These are phyloP conservation scores for Neurospora intermedia DNA, from an alignment of 495 filamentous ascomycete genomes.

Conservation along the genomic window DNA sequence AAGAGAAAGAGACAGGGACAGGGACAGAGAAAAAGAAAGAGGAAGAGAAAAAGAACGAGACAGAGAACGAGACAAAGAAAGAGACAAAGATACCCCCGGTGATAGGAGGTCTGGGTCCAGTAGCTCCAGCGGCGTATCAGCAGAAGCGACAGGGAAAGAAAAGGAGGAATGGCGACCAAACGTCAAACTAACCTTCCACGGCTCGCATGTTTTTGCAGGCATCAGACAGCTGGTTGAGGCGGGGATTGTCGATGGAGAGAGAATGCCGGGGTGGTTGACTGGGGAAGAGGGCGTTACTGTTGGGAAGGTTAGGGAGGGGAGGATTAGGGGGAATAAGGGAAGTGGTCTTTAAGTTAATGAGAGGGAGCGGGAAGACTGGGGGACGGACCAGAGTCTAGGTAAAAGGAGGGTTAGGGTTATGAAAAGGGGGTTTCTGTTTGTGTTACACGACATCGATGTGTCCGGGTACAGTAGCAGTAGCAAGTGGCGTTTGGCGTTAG, in stretches of 20 bases:
- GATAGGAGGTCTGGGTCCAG: conserved; percentile 19
- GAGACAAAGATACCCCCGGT: background rate
- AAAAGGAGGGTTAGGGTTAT: background rate
- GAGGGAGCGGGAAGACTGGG: too few relatives aligned
- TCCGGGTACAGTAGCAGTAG: background rate
- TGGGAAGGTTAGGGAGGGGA: conserved; percentile 53
- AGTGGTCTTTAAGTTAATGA: conserved; percentile 30
- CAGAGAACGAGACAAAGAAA: background rate
- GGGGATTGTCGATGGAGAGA: conserved; percentile 60
- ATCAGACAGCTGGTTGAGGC: conserved; percentile 63
- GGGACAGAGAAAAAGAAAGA: too few relatives aligned
- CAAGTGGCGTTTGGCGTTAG: background rate
- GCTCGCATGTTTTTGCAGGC: conserved; percentile 71
- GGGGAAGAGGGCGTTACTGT: conserved; percentile 73
- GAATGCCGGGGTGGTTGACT: conserved; percentile 86
- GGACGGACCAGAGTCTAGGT: too few relatives aligned
- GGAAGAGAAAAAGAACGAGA: too few relatives aligned
- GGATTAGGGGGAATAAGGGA: conserved; percentile 40
- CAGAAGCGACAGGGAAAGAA: conserved; percentile 20
- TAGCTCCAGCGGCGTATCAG: conserved; percentile 15
- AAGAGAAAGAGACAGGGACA: background rate
- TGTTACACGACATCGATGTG: too few relatives aligned
- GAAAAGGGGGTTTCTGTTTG: background rate
- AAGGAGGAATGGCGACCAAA: conserved; percentile 41
- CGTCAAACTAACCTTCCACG: conserved; percentile 57